A percentile compares a stretch with the other conserved stretches of the same genome.
Conservation (phyloP, 148 eudicot species). For the Persicaria tinctoria region DNA sequence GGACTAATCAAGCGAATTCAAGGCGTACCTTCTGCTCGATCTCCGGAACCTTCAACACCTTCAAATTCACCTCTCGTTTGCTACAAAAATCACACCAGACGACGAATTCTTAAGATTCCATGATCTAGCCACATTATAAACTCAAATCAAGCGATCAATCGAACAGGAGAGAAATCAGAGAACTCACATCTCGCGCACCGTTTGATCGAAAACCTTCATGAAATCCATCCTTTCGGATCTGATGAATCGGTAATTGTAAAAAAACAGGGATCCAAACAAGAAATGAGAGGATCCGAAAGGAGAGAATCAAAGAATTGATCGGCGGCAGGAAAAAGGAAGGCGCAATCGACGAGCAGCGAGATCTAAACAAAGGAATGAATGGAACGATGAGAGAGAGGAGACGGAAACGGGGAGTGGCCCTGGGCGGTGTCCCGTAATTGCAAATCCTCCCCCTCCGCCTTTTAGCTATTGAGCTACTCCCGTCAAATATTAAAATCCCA, state of each 20-base stretch:
- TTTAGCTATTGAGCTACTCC: no score
- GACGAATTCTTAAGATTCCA: background rate
- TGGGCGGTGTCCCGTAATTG: background rate
- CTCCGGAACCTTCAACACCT: conserved; percentile 98
- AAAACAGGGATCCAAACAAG: background rate
- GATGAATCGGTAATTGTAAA: background rate
- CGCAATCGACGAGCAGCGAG: conserved; percentile 1
- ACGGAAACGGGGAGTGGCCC: background rate
- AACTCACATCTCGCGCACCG: conserved; percentile 10
- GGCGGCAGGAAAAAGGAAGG: background rate
- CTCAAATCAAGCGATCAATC: background rate
- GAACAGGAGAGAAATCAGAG: background rate
- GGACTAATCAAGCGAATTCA: no score
- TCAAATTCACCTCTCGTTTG: conserved; percentile 94
- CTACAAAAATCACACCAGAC: conserved; percentile 24
- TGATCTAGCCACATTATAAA: background rate
- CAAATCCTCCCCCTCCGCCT: no score
- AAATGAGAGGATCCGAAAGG: conserved; percentile 1
- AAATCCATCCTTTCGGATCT: conserved; percentile 13
- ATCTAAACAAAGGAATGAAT: background rate
- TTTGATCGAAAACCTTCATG: conserved; percentile 13
- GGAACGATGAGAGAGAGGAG: background rate
- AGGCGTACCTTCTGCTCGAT: conserved; percentile 78
- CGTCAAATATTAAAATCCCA: background rate
- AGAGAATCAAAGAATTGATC: conserved; percentile 1